Base-by-base conservation (phyloP, 2,329 filamentous ascomycete species). In the Venturia nashicola region DNA sequence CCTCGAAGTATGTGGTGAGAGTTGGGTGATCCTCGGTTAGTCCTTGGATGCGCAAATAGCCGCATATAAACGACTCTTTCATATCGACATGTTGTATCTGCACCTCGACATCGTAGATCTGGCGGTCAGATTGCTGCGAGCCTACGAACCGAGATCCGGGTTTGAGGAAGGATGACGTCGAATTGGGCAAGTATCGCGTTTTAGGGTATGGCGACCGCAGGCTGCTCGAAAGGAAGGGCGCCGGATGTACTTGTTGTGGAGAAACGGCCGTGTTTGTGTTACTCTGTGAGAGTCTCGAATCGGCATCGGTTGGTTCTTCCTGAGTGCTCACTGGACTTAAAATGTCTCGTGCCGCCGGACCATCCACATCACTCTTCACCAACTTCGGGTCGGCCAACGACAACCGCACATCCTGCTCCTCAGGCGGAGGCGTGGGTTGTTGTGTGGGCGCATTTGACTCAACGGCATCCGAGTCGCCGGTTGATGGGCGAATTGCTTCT, bases 1-100 rank as follows among this genome's bases (percentile, higher is more conserved):
- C 92, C 76, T 97, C 93, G 71, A 99, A 99, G 74, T 95, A 99
- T 1, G 94, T 99, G 9, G 93, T 97, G 61, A 99, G 80, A n/a
- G 92, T 97, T 14, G 93, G 93, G 73, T 97, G 93, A 76, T 97
- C 92, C 72, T 95, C 89, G 0, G 94, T 97, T 18, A 99, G 80
- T 62, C 92, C 92, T 87, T 97, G 90, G 68, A 99, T 99, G 69
- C 90, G 89, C 68, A 99, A 80, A 75, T 97, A 97, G 60, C 94
- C 94, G 72, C 93, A 97, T 7, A 99, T 81, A 70, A 93, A 97
- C 6, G 92, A 97, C 74, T 97, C 91, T 64, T 86, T 84, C 82
- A 97, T 88, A 73, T 97, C 91, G 55, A 97, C 91, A 76, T 97
- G 88, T 76, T 97, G 96, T 69, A 99, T 91, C 72, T 97, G 92